These are phyloP conservation scores for Malus orientalis DNA, from an alignment of 306 rosid species.

Conservation along the genomic window DNA sequence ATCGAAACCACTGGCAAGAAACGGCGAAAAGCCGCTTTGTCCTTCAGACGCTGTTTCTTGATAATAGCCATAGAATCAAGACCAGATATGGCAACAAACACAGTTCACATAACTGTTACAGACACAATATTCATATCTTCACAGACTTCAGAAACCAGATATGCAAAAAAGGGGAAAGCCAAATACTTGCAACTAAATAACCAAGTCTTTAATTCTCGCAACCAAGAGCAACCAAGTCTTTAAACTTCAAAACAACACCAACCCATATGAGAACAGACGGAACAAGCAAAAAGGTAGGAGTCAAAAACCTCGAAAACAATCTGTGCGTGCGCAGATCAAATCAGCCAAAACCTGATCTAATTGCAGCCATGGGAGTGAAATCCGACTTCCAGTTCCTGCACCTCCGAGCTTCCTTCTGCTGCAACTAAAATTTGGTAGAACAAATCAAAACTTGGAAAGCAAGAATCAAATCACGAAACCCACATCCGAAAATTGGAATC, in stretches of 20 bases:
- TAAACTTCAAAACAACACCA: conserved; percentile 5
- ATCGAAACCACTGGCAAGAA: conserved; percentile 46
- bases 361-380: conserved; percentile 18
- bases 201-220: background rate
- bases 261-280: conserved; percentile 16
- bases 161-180: background rate
- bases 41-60: conserved; percentile 56
- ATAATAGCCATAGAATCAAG: conserved; percentile 33
- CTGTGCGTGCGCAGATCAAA: conserved; percentile 26
- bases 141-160: conserved; percentile 6
- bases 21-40: conserved; percentile 52
- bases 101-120: conserved; percentile 13
- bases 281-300: conserved; percentile 18
- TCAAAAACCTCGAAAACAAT: conserved; percentile 34
- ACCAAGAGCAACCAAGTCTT: background rate
- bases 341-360: conserved; percentile 24
- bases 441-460: conserved; percentile 8
- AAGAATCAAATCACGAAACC: conserved; percentile 12
- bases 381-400: conserved; percentile 6
- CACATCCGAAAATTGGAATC: background rate
- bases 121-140: conserved; percentile 17
- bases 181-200: conserved; percentile 1
- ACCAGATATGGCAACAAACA: conserved; percentile 12
- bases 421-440: conserved; percentile 14
- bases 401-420: background rate